A percentile compares a stretch with the other conserved stretches of the same genome.
phyloP scores from a whole-genome alignment of 2,329 filamentous ascomycete species.

The Corniculantispora saksenae region DNA sequence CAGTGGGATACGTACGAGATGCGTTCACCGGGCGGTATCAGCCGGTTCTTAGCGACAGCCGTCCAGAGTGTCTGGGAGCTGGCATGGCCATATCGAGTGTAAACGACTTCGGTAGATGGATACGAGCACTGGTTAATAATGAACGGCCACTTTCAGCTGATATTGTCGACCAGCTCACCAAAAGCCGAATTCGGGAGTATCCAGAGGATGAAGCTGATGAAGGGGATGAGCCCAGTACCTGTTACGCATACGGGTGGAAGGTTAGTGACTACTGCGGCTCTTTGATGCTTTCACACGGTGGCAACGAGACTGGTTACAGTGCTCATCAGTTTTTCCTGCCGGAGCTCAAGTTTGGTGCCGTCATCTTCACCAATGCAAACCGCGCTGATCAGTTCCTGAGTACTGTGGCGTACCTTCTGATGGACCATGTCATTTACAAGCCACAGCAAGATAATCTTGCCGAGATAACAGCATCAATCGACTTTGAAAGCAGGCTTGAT shows the following conservation, averaged over 20 bases:
- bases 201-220: too few relatives aligned
- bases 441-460: too few relatives aligned
- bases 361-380: constrained; percentile 32
- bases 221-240: constrained; percentile 18
- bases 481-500: too few relatives aligned
- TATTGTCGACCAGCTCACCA: constrained; percentile 24
- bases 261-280: constrained; percentile 23
- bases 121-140: constrained; percentile 30
- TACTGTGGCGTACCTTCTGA: neutral
- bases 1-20: constrained; percentile 25
- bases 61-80: constrained; percentile 32
- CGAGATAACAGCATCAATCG: too few relatives aligned
- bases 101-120: constrained; percentile 32
- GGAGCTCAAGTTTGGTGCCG: constrained; percentile 27
- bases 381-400: too few relatives aligned
- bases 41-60: constrained; percentile 19
- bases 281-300: constrained; percentile 30
- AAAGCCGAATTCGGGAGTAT: too few relatives aligned
- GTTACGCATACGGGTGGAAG: constrained; percentile 30
- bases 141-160: constrained; percentile 27
- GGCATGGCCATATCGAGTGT: constrained; percentile 32
- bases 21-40: constrained; percentile 2
- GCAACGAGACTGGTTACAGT: constrained; percentile 28
- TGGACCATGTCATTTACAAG: too few relatives aligned
- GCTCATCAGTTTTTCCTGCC: constrained; percentile 32